A percentile compares a stretch with the other conserved stretches of the same genome.
Conservation (phyloP, 768 basidiomycete genomes). For the Fistulinella prunicolor region DNA sequence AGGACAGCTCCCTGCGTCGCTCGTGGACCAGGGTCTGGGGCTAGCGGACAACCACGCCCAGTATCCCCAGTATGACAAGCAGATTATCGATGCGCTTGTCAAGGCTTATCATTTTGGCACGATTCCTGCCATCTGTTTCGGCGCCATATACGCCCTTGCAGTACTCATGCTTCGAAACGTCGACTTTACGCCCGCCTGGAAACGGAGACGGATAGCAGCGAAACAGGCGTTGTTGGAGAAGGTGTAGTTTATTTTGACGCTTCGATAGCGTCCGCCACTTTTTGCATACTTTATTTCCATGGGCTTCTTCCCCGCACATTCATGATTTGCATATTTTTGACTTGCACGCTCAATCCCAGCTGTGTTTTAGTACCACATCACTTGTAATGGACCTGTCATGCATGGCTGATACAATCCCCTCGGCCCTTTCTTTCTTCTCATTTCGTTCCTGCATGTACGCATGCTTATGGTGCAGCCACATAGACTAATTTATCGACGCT, state of each 20-base stretch:
- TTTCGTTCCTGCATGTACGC: not conserved
- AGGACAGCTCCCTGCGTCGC: constrained; percentile 26
- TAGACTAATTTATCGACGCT: constrained; percentile 22
- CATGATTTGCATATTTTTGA: constrained; percentile 1
- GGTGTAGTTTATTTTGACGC: constrained; percentile 15
- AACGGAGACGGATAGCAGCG: constrained; percentile 29
- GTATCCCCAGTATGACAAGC: constrained; percentile 34
- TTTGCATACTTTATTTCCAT: constrained; percentile 22
- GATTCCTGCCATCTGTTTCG: constrained; percentile 34
- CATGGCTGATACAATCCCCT: constrained; percentile 1
- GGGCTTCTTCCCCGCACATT: constrained; percentile 6
- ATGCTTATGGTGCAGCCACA: constrained; percentile 2
- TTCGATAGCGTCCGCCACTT: constrained; percentile 15
- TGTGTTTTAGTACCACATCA: not conserved
- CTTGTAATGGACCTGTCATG: constrained; percentile 12
- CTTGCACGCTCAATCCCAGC: not conserved
- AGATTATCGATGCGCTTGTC: constrained; percentile 32
- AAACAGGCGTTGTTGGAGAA: constrained; percentile 17
- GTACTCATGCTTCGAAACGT: constrained; percentile 32
- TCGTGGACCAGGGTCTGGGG: constrained; percentile 31
- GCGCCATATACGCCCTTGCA: constrained; percentile 30
- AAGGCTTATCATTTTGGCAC: constrained; percentile 34
- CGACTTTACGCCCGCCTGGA: constrained; percentile 34
- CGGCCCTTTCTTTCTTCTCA: not conserved
- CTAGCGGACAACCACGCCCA: constrained; percentile 28